Base-by-base conservation (phyloP, 768 basidiomycete genomes). In the Leccinum disarticulatum region DNA sequence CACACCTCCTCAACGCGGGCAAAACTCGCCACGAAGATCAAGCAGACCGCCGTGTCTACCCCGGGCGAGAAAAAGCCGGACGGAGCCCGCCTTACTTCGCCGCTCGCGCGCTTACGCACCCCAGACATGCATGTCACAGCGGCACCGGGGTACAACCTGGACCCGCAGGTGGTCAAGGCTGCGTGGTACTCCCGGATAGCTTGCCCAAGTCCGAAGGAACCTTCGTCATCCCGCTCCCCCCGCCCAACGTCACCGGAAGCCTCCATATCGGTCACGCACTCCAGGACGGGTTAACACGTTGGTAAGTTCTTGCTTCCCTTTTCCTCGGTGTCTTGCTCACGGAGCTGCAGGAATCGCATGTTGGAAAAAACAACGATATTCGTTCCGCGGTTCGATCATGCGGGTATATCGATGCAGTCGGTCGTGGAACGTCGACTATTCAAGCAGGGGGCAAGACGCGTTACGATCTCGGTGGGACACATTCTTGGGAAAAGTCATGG, bases 351-450 rank as follows among this genome's bases (percentile, higher is more conserved):
- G 93, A 93, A 95, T 73, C 93, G 96, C 41, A 99, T 98, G 97
- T 77, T 90, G 46, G 8, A 95, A 96, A 1, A 91, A 88, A 93
- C 91, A 10, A 89, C 91, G 0, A 79, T 98, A 1, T 98, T 90
- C 69, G 83, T 87, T 2, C 97, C 97, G 0, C 95, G 97, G 15
- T 99, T 95, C 69, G 96, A 99, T 74, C 97, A 99, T 68, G 97
- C 97, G 0, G 95, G 96, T 58, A 98, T 99, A 61, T 95, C 95
- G 0, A 98, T 95, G 0, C 97, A 99, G 75, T 92, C 91, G 50
- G 95, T 98, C 19, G 95, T 98, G 1, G 97, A 98, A 73, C 94
- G 93, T 73, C 83, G 95, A n/a, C 69, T 98, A 31, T 90, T 84
- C 78, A 98, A 96, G 76, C 74, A 83, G 1, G 80, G 87, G 30